Evolutionary conservation across 345 rosid genomes (phyloP).

Genomic region (Acer yangbiense): DNA sequence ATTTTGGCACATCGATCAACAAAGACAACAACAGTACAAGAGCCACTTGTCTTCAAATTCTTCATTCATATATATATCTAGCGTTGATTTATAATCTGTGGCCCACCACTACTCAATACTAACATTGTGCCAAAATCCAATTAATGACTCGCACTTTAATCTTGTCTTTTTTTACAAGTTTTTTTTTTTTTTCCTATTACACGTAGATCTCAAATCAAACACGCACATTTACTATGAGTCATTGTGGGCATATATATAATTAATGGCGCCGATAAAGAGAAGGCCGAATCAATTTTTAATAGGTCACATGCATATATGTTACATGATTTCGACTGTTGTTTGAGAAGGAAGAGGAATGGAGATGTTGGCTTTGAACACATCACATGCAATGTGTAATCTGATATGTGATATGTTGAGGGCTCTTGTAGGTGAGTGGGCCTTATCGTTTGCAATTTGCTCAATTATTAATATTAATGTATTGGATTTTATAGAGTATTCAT

Average conservation of each 20-base stretch:
- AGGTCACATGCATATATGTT: conserved; percentile 6
- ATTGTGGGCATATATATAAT: neutral
- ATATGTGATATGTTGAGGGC: neutral
- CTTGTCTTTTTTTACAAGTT: no score
- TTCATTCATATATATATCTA: no score
- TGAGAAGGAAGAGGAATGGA: neutral
- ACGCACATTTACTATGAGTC: neutral
- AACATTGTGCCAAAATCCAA: no score
- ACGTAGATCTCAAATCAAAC: no score
- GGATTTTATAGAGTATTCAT: no score
- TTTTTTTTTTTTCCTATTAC: no score
- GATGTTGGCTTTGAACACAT: neutral
- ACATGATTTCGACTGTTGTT: neutral
- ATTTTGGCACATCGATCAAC: neutral
- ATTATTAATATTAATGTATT: conserved; percentile 3
- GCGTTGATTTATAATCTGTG: no score
- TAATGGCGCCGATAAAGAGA: neutral
- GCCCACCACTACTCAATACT: no score
- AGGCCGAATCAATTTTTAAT: neutral
- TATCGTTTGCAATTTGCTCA: neutral
- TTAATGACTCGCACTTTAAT: no score
- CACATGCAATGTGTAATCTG: conserved; percentile 29
- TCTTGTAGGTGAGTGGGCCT: neutral
- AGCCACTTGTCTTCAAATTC: no score
- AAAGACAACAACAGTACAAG: no score